Evolutionary conservation across 257 asterid genomes (phyloP), one percentile per base, ranked within the genome.

Genomic region (Vinca minor): DNA sequence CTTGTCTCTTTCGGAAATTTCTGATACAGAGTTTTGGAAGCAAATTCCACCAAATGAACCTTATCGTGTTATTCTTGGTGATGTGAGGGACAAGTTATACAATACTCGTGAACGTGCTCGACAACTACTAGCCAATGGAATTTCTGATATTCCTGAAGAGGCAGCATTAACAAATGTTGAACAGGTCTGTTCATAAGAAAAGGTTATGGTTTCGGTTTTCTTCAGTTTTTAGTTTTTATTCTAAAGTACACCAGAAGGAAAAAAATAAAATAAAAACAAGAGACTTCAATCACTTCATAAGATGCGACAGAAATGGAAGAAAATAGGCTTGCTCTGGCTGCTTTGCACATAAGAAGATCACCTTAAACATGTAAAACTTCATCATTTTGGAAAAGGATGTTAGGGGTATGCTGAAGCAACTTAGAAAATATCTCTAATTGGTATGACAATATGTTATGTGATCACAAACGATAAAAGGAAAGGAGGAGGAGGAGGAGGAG

Each of bases 51-150:
- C 84, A 9, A 91, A 79, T 20, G 96, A 91, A 79, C 98, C 98
- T 26, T 91, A 91, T 66, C 96, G 98, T 69, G 92, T 91, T 44
- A 83, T 91, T 71, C 96, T 91, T 42, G 94, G 92, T 59, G 92
- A 85, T n/a, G 92, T 91, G 75, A 84, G 98, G 80, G 98, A 91
- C 77, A 88, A 81, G 82, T 84, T 88, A 65, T 91, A 88, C 61
- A 80, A 87, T 67, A 91, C 95, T 35, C 92, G 96, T 55, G 98
- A 91, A 71, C 95, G 88, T n/a, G 82, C 96, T 64, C 90, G 98
- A 52, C 98, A 91, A 56, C 58, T 88, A 56, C 80, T 91, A 46
- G 62, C 93, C 31, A 73, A 66, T 65, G 98, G 95, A 62, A 58
- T 36, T 18, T 88, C 96, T 47, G 94, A 88, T 63, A 76, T 86